Percentiles rank a stretch among this genome's conserved stretches.
Conservation (phyloP, 1,139 yeast genomes). For the Pichia inconspicua region DNA sequence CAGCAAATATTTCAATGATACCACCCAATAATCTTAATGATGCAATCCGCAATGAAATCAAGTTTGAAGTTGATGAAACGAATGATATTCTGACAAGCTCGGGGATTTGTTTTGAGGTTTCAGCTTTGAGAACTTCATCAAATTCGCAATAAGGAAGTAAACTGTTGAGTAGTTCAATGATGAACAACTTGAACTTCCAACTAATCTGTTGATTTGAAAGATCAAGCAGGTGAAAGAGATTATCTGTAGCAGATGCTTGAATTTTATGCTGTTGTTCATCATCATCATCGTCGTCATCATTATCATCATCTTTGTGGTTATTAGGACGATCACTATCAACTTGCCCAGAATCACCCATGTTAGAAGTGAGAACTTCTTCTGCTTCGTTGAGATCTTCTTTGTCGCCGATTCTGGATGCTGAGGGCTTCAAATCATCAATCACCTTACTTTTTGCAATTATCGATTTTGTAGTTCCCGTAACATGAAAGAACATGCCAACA, state of each 20-base stretch:
- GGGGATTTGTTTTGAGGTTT: conserved; percentile 46
- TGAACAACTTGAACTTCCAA: conserved; percentile 61
- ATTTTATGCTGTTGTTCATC: neutral
- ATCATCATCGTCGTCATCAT: conserved; percentile 4
- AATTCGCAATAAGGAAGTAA: conserved; percentile 39
- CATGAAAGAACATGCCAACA: conserved; percentile 24
- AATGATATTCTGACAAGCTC: conserved; percentile 79
- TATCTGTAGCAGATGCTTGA: neutral
- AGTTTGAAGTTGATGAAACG: conserved; percentile 70
- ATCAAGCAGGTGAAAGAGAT: conserved; percentile 25
- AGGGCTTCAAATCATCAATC: neutral
- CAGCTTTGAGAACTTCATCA: conserved; percentile 35
- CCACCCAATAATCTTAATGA: conserved; percentile 67
- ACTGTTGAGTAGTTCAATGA: conserved; percentile 50
- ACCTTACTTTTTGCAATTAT: neutral
- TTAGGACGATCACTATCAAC: neutral
- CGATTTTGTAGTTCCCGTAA: neutral
- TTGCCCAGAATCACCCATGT: conserved; percentile 6
- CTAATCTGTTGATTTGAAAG: conserved; percentile 52
- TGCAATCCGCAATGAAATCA: conserved; percentile 49
- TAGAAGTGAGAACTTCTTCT: conserved; percentile 20
- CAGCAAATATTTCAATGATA: conserved; percentile 39
- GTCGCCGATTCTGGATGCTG: neutral
- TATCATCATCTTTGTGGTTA: conserved; percentile 1
- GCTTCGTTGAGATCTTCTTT: conserved; percentile 19